Conservation (phyloP, 495 filamentous ascomycete species). For the Chaetomidium leptoderma region DNA sequence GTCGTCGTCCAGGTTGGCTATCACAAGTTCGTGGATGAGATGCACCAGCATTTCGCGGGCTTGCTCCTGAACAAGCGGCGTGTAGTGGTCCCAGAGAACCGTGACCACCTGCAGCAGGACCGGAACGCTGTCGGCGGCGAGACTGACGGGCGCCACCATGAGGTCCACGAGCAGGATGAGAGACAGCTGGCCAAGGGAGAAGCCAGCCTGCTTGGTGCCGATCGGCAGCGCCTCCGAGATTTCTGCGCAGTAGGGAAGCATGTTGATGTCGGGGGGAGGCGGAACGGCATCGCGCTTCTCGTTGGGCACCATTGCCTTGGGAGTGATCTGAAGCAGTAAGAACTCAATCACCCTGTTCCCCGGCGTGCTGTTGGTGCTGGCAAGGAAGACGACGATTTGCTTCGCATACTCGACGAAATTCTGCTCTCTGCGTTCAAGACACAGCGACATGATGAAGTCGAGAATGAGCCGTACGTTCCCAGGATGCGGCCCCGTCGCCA, state of each 20-base stretch:
- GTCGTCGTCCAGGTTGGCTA: constrained; percentile 80
- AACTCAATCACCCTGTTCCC: constrained; percentile 93
- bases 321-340: constrained; percentile 79
- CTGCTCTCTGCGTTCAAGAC: constrained; percentile 87
- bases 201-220: constrained; percentile 83
- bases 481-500: constrained; percentile 86
- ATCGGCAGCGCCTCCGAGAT: constrained; percentile 73
- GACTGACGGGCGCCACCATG: constrained; percentile 84
- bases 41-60: constrained; percentile 97
- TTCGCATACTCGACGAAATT: constrained; percentile 97
- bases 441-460: constrained; percentile 91
- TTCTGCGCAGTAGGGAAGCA: constrained; percentile 85
- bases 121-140: constrained; percentile 71
- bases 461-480: constrained; percentile 95
- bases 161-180: constrained; percentile 93
- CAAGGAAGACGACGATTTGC: constrained; percentile 93
- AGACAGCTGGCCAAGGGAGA: constrained; percentile 88
- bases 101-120: constrained; percentile 85
- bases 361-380: constrained; percentile 71
- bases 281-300: constrained; percentile 71
- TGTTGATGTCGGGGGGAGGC: constrained; percentile 66
- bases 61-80: constrained; percentile 90
- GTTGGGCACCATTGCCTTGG: constrained; percentile 81
- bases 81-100: constrained; percentile 95
- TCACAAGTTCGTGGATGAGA: constrained; percentile 92